Evolutionary conservation across 768 basidiomycete species (phyloP).

Genomic region (Auriscalpium orientale): DNA sequence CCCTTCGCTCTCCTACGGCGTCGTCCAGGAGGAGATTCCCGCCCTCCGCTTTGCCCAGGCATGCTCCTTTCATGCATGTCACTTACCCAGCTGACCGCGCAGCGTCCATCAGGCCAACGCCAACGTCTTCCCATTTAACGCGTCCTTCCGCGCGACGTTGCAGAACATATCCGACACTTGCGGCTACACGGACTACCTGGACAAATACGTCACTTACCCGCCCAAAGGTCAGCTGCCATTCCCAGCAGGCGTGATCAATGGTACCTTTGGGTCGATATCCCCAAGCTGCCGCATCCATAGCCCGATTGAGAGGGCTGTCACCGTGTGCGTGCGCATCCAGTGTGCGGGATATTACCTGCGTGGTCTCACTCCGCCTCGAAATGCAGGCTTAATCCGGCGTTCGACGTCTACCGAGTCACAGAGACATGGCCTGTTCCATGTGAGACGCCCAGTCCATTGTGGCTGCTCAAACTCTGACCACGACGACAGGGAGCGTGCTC

Average conservation of each 20-base stretch:
- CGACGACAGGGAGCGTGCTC: constrained; percentile 31
- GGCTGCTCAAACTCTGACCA: background rate
- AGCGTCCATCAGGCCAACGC: constrained; percentile 35
- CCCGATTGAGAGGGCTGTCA: constrained; percentile 41
- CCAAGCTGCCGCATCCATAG: constrained; percentile 39
- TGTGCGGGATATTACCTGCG: no score
- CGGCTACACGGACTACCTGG: constrained; percentile 28
- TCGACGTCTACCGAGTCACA: constrained; percentile 48
- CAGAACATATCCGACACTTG: constrained; percentile 27
- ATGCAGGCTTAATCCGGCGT: constrained; percentile 45
- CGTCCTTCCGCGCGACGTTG: constrained; percentile 42
- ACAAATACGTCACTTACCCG: constrained; percentile 28
- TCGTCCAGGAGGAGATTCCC: constrained; percentile 64
- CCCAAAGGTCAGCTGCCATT: constrained; percentile 26
- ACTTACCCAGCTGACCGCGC: background rate
- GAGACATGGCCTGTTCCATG: constrained; percentile 46
- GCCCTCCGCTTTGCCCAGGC: constrained; percentile 57
- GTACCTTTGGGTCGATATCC: constrained; percentile 20
- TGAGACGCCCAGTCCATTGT: constrained; percentile 13
- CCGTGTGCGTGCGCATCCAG: constrained; percentile 33
- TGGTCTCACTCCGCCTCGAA: no score
- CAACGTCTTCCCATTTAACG: constrained; percentile 55
- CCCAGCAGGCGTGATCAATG: constrained; percentile 20
- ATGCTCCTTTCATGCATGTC: background rate
- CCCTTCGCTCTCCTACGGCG: constrained; percentile 48